A percentile compares a stretch with the other conserved stretches of the same genome.
phyloP scores from a whole-genome alignment of 306 rosid species.

The Crotalaria pallida region DNA sequence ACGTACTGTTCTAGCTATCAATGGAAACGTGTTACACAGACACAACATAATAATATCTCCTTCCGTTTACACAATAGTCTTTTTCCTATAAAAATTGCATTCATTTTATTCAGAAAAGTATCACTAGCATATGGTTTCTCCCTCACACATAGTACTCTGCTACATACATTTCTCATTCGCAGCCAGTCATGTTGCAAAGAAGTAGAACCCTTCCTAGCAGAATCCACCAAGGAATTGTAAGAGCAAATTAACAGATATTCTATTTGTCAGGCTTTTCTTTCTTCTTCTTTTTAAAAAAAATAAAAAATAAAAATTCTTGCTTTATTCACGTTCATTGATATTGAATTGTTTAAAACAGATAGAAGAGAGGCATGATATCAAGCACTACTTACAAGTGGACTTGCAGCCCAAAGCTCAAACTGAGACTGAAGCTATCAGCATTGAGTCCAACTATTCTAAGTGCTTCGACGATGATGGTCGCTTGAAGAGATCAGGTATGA shows the following conservation, averaged over 20 bases:
- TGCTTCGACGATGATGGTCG: conserved; percentile 84
- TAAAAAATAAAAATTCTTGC: no score
- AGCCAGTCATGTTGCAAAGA: conserved; percentile 45
- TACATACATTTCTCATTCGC: neutral
- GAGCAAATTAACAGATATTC: neutral
- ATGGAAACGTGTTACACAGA: no score
- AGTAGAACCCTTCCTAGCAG: conserved; percentile 79
- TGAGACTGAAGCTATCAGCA: conserved; percentile 37
- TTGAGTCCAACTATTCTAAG: conserved; percentile 47
- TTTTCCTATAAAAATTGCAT: conserved; percentile 36
- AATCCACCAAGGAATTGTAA: conserved; percentile 70
- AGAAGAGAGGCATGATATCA: conserved; percentile 59
- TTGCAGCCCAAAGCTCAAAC: conserved; percentile 38
- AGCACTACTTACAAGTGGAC: conserved; percentile 59
- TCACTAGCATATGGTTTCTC: neutral
- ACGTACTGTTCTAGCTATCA: no score
- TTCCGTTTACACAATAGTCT: neutral
- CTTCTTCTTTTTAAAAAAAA: no score
- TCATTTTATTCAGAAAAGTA: neutral
- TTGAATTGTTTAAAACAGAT: conserved; percentile 29
- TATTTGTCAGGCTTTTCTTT: neutral
- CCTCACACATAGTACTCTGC: neutral
- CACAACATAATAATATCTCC: neutral
- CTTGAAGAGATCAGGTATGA: conserved; percentile 60
- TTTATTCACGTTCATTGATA: neutral